Evolutionary conservation across 331 rosid genomes (phyloP), one percentile per base, ranked within the genome.

Genomic region (Rosa hybrid): DNA sequence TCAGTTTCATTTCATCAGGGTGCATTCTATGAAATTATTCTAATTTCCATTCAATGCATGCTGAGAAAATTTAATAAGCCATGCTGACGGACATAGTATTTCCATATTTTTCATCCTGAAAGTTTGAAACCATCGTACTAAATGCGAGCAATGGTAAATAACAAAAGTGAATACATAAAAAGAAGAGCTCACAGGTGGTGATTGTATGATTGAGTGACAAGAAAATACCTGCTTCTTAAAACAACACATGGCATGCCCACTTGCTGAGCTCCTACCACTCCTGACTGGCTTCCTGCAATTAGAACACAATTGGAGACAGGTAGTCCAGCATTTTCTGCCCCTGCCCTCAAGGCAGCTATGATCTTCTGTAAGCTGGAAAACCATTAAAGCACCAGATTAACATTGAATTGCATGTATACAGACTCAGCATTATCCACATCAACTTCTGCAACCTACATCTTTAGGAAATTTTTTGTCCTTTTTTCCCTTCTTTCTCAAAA

Each of bases 201-300:
- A 64, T 59, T 59, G 30, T 59, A n/a, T 63, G 12, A 65, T 38
- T 16, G 23, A 65, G 46, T 65, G 9, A 64, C 12, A 64, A 78
- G 80, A 82, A 80, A 50, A 84, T 77, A 93, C 98, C 99, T 91
- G 90, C 98, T 95, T 72, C 98, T 89, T 77, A 95, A 63, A 81
- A 92, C 93, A 80, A 90, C 83, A 63, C 98, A 90, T 13, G 97
- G 98, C 96, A 92, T 95, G 80, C 96, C 98, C 57, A 90, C 91
- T 71, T 82, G 87, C 72, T 76, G 88, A 68, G 98, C 98, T 79
- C 94, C 98, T 80, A 78, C 84, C 42, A 90, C 89, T 71, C 98
- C 97, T 81, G 90, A 79, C 79, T 91, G 91, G 88, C 92, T 92
- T 89, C 98, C 98, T 20, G 98, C 94, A 81, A 95, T 74, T 30